These are phyloP conservation scores for Sphagnum tenellum DNA, from an alignment of 225 moss, liverwort and hornwort genomes.

Conservation along the genomic window DNA sequence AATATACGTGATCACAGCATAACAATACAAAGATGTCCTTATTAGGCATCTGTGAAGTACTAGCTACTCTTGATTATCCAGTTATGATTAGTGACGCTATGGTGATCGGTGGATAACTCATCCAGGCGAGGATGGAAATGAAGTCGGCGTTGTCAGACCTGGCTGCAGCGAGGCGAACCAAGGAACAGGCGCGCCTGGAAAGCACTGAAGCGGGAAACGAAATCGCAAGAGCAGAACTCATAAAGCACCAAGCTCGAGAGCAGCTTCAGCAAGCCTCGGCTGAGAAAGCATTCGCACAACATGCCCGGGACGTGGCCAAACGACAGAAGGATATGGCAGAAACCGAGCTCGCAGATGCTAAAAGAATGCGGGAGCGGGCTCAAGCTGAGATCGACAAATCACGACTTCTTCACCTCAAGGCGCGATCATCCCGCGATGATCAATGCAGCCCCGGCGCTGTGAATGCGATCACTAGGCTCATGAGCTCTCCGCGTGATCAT, in stretches of 20 bases:
- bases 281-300: conserved; percentile 28
- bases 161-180: conserved; percentile 18
- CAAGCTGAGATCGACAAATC: conserved; percentile 15
- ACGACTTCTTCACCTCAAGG: too few species aligned
- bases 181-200: conserved; percentile 29
- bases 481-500: too few species aligned
- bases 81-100: too few species aligned
- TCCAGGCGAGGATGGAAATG: conserved; percentile 17
- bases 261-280: conserved; percentile 37
- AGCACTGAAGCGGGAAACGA: conserved; percentile 27
- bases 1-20: too few species aligned
- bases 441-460: too few species aligned
- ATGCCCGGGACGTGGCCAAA: conserved; percentile 29
- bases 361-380: conserved; percentile 34
- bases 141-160: conserved; percentile 25
- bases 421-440: too few species aligned
- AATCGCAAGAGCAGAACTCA: conserved; percentile 20
- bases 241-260: conserved; percentile 31
- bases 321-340: conserved; percentile 38
- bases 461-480: too few species aligned
- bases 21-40: too few species aligned
- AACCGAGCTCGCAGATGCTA: conserved; percentile 34
- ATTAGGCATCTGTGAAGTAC: too few species aligned
- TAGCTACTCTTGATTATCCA: too few species aligned
- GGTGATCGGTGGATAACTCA: too few species aligned